A percentile compares a stretch with the other conserved stretches of the same genome.
phyloP scores from a whole-genome alignment of 163 green algal species.

The Scenedesmus sp. region DNA sequence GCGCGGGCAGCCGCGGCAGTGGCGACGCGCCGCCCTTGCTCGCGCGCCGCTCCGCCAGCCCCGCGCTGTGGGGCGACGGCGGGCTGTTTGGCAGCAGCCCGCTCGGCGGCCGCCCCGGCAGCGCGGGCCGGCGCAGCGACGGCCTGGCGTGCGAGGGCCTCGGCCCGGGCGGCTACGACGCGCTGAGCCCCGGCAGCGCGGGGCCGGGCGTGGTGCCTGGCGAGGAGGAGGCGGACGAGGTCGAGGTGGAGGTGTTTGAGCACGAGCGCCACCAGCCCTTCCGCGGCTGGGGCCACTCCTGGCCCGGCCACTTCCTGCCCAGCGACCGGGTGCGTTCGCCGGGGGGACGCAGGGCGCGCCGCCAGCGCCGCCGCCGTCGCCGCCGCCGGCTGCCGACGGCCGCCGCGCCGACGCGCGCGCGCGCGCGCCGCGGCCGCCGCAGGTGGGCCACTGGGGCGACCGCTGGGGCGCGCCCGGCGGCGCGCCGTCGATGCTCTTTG shows the following conservation, averaged over 20 bases:
- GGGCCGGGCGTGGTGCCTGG: background rate
- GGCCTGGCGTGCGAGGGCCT: background rate
- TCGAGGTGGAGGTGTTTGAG: constrained; percentile 75
- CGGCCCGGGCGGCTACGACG: background rate
- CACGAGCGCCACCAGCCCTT: constrained; percentile 85
- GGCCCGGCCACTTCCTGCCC: constrained; percentile 86
- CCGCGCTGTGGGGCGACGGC: background rate
- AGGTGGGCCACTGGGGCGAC: constrained; percentile 75
- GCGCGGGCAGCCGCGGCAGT: background rate
- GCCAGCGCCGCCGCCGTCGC: too few relatives aligned
- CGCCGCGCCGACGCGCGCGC: too few relatives aligned
- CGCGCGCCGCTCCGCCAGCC: constrained; percentile 19
- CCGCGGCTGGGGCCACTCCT: constrained; percentile 83
- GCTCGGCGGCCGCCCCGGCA: background rate
- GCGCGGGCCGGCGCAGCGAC: background rate
- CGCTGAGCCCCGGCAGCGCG: background rate
- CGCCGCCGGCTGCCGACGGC: too few relatives aligned
- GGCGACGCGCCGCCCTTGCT: background rate
- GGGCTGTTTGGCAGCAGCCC: background rate
- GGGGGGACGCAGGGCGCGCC: too few relatives aligned
- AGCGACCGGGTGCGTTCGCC: background rate
- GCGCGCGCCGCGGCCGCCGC: too few relatives aligned
- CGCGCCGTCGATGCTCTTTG: constrained; percentile 61
- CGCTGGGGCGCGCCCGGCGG: constrained; percentile 52
- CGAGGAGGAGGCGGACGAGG: constrained; percentile 41